A percentile compares a stretch with the other conserved stretches of the same genome.
Evolutionary conservation across 805 yeast species (phyloP).

Genomic region (Candida verbasci): DNA sequence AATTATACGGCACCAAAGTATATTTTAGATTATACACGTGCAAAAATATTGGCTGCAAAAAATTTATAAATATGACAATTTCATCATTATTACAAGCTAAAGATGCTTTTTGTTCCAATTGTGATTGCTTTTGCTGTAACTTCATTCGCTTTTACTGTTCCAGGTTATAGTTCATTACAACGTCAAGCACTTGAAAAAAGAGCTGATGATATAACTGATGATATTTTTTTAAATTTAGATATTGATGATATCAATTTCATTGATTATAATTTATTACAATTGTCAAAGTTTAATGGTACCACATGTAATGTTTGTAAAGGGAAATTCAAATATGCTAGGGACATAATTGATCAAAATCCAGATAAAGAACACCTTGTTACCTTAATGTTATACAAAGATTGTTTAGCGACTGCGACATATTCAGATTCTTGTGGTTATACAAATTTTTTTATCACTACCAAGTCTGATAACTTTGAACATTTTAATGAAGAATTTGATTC

Average conservation of each 20-base stretch:
- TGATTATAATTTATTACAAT: conserved; percentile 20
- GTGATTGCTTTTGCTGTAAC: background rate
- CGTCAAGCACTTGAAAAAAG: conserved; percentile 12
- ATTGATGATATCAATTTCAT: conserved; percentile 26
- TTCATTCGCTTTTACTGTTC: conserved; percentile 2
- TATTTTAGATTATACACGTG: too few species aligned
- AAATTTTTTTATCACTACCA: conserved; percentile 37
- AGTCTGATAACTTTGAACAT: conserved; percentile 18
- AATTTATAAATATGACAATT: too few species aligned
- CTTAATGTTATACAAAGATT: conserved; percentile 31
- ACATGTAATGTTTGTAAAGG: conserved; percentile 33
- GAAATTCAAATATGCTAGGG: conserved; percentile 26
- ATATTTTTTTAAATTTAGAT: conserved; percentile 19
- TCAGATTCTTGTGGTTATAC: conserved; percentile 27
- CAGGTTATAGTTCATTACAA: conserved; percentile 23
- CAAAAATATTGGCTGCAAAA: too few species aligned
- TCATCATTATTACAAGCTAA: too few species aligned
- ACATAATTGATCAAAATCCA: conserved; percentile 23
- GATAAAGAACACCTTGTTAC: conserved; percentile 31
- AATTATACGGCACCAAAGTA: too few species aligned
- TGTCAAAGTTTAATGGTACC: conserved; percentile 26
- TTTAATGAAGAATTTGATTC: conserved; percentile 16
- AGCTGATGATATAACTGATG: conserved; percentile 18
- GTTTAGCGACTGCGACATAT: conserved; percentile 23
- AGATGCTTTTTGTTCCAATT: too few species aligned